Evolutionary conservation across 2,329 filamentous ascomycete genomes (phyloP).

Genomic region (Xylaria arbuscula): DNA sequence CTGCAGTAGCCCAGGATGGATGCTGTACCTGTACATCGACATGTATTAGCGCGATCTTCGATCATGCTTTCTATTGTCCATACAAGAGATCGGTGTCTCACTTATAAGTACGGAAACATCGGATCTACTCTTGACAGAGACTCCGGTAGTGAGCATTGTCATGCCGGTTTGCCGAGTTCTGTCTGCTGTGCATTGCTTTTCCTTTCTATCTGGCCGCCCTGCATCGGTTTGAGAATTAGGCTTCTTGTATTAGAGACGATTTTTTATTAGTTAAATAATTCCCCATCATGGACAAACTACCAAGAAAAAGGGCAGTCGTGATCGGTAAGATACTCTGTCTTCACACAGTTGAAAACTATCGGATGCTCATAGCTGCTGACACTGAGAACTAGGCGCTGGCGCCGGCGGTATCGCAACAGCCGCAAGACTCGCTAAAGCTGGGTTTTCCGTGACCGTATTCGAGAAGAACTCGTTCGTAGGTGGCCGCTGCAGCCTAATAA

Average conservation of each 20-base stretch:
- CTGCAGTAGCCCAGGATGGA: background rate
- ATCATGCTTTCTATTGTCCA: constrained; percentile 10
- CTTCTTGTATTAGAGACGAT: background rate
- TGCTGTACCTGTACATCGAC: background rate
- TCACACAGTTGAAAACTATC: background rate
- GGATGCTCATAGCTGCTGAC: constrained; percentile 30
- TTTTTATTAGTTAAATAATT: background rate
- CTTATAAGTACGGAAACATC: background rate
- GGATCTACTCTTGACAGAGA: background rate
- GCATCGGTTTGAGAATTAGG: background rate
- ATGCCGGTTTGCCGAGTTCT: background rate
- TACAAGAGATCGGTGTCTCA: constrained; percentile 16
- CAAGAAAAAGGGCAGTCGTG: constrained; percentile 61
- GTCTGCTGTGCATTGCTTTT: background rate
- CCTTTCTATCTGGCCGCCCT: background rate
- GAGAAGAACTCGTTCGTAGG: constrained; percentile 81
- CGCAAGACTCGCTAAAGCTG: constrained; percentile 76
- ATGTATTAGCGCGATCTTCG: constrained; percentile 12
- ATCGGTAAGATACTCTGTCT: constrained; percentile 56
- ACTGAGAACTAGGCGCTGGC: constrained; percentile 66
- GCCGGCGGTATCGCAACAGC: constrained; percentile 78
- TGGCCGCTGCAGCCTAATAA: constrained; percentile 75
- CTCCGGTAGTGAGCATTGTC: background rate
- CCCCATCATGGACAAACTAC: constrained; percentile 43
- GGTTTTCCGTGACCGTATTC: constrained; percentile 78